A percentile compares a stretch with the other conserved stretches of the same genome.
These are phyloP conservation scores for Fraxinus baroniana DNA, from an alignment of 305 asterid species.

Conservation along the genomic window DNA sequence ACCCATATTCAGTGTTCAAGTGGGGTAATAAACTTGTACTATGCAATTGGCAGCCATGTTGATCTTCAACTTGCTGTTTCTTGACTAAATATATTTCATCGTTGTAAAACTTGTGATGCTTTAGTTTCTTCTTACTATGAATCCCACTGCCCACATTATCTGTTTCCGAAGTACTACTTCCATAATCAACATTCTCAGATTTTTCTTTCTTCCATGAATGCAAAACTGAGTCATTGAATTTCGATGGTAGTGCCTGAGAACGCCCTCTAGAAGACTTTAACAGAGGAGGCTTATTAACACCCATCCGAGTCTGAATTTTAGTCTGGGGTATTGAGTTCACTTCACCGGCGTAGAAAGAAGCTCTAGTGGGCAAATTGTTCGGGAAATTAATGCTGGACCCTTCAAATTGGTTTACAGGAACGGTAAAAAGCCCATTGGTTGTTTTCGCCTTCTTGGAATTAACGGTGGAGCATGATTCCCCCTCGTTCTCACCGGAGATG, in stretches of 20 bases:
- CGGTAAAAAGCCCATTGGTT: conserved; percentile 33
- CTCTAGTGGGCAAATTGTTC: conserved; percentile 32
- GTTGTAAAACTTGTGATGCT: conserved; percentile 32
- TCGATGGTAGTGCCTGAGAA: conserved; percentile 55
- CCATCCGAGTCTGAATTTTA: conserved; percentile 10
- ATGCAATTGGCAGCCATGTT: conserved; percentile 34
- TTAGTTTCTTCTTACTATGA: conserved; percentile 37
- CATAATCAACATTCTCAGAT: conserved; percentile 29
- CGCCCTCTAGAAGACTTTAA: conserved; percentile 82
- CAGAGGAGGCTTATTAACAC: conserved; percentile 52
- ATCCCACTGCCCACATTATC: conserved; percentile 24
- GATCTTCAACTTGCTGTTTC: conserved; percentile 36
- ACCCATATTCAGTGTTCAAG: conserved; percentile 5
- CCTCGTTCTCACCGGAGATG: conserved; percentile 23
- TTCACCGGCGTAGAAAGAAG: conserved; percentile 25
- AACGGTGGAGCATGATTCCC: conserved; percentile 33
- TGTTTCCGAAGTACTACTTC: conserved; percentile 29
- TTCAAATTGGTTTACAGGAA: conserved; percentile 50
- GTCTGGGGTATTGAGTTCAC: conserved; percentile 23
- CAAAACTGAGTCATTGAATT: conserved; percentile 61
- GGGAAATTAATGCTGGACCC: conserved; percentile 34
- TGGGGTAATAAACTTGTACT: conserved; percentile 39
- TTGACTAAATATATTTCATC: conserved; percentile 37
- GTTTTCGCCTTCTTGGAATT: conserved; percentile 28
- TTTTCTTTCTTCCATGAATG: conserved; percentile 69